Percentiles rank a stretch among this genome's conserved stretches.
Conservation (phyloP, 345 rosid genomes). For the Capsella bursapastoris region DNA sequence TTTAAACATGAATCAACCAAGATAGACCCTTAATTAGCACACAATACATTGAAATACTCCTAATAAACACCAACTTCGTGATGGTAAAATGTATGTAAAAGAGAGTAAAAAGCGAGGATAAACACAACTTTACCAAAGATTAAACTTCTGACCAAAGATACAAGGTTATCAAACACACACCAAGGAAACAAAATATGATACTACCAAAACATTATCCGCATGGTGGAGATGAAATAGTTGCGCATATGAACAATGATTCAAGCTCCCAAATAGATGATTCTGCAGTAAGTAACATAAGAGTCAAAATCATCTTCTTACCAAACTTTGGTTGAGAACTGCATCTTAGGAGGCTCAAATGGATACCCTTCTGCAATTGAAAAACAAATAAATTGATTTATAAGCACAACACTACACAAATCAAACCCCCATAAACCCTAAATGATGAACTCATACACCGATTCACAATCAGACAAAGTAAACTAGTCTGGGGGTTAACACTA, state of each 20-base stretch:
- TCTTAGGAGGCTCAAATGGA: constrained; percentile 99
- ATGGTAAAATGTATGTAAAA: background rate
- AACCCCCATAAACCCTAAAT: constrained; percentile 11
- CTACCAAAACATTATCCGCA: background rate
- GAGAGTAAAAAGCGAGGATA: background rate
- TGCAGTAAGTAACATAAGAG: background rate
- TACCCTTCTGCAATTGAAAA: constrained; percentile 78
- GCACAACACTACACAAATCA: background rate
- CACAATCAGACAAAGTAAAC: background rate
- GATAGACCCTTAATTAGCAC: background rate
- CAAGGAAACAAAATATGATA: background rate
- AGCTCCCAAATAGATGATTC: background rate
- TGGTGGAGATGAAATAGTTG: background rate
- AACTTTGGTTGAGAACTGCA: constrained; percentile 95
- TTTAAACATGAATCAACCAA: constrained; percentile 35
- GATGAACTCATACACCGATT: background rate
- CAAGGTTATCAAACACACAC: background rate
- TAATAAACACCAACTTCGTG: background rate
- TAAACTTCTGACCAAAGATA: background rate
- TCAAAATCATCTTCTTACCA: constrained; percentile 59
- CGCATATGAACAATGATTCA: background rate
- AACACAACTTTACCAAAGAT: background rate
- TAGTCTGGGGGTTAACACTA: background rate
- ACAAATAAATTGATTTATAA: background rate
- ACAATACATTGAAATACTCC: background rate